Conservation (phyloP, 2,329 filamentous ascomycete species). For the Akanthomyces dipterigenus region DNA sequence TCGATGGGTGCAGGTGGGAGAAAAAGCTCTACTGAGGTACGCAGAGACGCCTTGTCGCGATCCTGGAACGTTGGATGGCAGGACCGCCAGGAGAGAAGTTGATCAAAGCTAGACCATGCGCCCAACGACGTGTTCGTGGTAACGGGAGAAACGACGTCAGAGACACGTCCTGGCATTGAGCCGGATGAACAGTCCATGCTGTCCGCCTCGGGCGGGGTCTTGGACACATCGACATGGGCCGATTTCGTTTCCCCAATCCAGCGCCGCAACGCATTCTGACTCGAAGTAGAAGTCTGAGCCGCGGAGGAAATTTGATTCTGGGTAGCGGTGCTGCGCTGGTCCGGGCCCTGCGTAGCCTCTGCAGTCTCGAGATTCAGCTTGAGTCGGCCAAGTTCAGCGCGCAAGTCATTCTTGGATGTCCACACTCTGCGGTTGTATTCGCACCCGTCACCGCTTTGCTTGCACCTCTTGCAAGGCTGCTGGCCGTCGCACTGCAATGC, state of each 20-base stretch:
- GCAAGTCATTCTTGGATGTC: slow-evolving; percentile 16
- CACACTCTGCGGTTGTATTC: slow-evolving; percentile 8
- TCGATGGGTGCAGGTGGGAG: not conserved
- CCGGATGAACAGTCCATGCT: not conserved
- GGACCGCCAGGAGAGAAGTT: slow-evolving; percentile 2
- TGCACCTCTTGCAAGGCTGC: slow-evolving; percentile 11
- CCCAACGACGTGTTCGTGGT: not conserved
- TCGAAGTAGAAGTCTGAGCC: too few relatives aligned
- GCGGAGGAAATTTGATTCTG: too few relatives aligned
- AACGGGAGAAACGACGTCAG: not conserved
- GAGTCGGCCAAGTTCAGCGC: slow-evolving; percentile 19
- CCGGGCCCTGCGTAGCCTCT: not conserved
- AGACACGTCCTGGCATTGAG: not conserved
- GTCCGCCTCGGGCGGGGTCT: not conserved
- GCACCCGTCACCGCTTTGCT: slow-evolving; percentile 1
- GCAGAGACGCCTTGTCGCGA: not conserved
- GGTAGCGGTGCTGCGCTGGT: too few relatives aligned
- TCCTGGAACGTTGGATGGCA: not conserved
- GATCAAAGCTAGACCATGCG: not conserved
- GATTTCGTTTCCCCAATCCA: not conserved
- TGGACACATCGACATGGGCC: not conserved
- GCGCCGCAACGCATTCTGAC: not conserved
- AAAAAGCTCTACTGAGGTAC: not conserved
- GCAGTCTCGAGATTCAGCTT: slow-evolving; percentile 6
- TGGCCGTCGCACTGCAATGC: slow-evolving; percentile 13